A percentile compares a stretch with the other conserved stretches of the same genome.
phyloP scores from a whole-genome alignment of 306 rosid genomes.

The Sindora glabra region DNA sequence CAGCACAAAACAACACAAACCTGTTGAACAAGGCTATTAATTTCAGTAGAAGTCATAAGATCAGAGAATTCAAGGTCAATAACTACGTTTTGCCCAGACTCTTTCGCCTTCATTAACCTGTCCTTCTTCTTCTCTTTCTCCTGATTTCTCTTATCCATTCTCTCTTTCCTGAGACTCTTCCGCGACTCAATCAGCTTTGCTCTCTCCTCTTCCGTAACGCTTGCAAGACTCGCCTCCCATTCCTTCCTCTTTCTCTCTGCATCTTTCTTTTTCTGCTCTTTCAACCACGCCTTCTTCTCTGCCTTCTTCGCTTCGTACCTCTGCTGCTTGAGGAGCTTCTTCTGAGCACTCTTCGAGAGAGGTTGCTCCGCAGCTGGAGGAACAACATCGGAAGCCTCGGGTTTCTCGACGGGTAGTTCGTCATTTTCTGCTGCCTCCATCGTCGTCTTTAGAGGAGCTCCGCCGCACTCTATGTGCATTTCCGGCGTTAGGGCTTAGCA shows the following conservation, averaged over 20 bases:
- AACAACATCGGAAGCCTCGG: neutral
- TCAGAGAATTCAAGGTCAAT: slow-evolving; percentile 70
- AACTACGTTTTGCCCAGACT: slow-evolving; percentile 64
- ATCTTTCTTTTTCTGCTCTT: slow-evolving; percentile 54
- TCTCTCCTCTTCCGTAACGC: slow-evolving; percentile 54
- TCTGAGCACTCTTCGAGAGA: slow-evolving; percentile 65
- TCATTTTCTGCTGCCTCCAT: slow-evolving; percentile 6
- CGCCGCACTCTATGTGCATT: neutral
- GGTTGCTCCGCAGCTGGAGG: neutral
- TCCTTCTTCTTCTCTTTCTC: slow-evolving; percentile 52
- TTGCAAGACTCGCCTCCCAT: slow-evolving; percentile 66
- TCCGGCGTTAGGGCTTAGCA: neutral
- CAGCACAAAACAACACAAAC: slow-evolving; percentile 11
- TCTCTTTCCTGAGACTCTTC: slow-evolving; percentile 56
- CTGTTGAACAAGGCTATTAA: slow-evolving; percentile 85
- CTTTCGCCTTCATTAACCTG: slow-evolving; percentile 42
- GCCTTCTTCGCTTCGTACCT: slow-evolving; percentile 69
- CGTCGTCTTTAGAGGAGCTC: neutral
- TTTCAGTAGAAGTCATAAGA: slow-evolving; percentile 72
- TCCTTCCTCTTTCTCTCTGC: slow-evolving; percentile 69
- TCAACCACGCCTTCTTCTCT: slow-evolving; percentile 67
- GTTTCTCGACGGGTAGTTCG: neutral
- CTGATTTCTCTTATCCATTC: slow-evolving; percentile 59
- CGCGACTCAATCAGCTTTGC: slow-evolving; percentile 59
- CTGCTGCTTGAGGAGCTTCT: slow-evolving; percentile 66